Conservation (phyloP, 495 filamentous ascomycete species). For the Aeminium ludgeri region DNA sequence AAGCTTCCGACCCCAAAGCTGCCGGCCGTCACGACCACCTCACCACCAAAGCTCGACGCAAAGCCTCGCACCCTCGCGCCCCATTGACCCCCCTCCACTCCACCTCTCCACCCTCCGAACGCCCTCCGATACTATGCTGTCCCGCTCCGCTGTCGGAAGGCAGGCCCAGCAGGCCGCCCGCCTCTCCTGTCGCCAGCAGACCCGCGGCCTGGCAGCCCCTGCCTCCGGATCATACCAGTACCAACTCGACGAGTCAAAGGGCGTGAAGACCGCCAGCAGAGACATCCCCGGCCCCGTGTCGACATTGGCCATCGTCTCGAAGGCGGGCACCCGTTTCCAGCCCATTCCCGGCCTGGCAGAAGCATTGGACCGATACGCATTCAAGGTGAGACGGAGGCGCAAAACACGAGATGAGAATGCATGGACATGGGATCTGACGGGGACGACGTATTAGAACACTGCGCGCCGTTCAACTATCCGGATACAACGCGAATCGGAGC, state of each 20-base stretch:
- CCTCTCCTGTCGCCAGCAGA: conserved; percentile 43
- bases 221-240: conserved; percentile 68
- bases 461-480: conserved; percentile 69
- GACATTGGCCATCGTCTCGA: conserved; percentile 75
- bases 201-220: conserved; percentile 66
- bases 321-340: conserved; percentile 86
- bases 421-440: conserved; percentile 1
- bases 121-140: conserved; percentile 53
- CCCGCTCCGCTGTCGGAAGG: conserved; percentile 60
- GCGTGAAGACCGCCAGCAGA: conserved; percentile 79
- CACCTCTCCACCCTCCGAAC: conserved; percentile 9
- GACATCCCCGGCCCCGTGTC: conserved; percentile 77
- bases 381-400: conserved; percentile 53
- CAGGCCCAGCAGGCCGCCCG: conserved; percentile 59
- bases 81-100: conserved; percentile 6
- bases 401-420: neutral
- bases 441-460: conserved; percentile 46
- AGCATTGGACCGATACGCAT: conserved; percentile 81
- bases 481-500: conserved; percentile 85
- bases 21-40: no score
- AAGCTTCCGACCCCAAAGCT: neutral
- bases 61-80: conserved; percentile 2
- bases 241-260: conserved; percentile 65
- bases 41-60: neutral
- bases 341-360: conserved; percentile 74